Conservation (phyloP, 345 rosid genomes). For the Excoecaria cochinchinensis region DNA sequence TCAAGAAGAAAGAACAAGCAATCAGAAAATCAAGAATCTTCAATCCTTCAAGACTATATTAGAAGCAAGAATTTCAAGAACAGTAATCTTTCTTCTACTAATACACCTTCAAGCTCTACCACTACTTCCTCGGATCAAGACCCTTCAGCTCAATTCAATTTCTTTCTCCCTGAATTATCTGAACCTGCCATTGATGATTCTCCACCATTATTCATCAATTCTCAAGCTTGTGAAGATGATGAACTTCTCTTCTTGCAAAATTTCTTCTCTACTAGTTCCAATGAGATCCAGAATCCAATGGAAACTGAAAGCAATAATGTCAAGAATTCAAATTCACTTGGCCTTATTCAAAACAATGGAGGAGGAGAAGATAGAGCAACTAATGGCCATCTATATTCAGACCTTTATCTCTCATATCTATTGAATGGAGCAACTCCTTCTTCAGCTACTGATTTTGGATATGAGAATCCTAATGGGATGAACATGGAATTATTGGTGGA, state of each 20-base stretch:
- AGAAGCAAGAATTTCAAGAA: slow-evolving; percentile 43
- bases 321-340: too few species aligned
- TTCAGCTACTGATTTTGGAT: slow-evolving; percentile 22
- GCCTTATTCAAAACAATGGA: background rate
- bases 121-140: slow-evolving; percentile 33
- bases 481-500: slow-evolving; percentile 21
- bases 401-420: slow-evolving; percentile 55
- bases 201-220: slow-evolving; percentile 23
- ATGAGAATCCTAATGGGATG: slow-evolving; percentile 7
- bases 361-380: slow-evolving; percentile 19
- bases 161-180: slow-evolving; percentile 41
- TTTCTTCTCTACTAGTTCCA: slow-evolving; percentile 39
- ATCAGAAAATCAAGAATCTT: slow-evolving; percentile 37
- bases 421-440: slow-evolving; percentile 45
- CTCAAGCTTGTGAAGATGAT: slow-evolving; percentile 47
- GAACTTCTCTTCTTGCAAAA: slow-evolving; percentile 68
- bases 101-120: slow-evolving; percentile 33
- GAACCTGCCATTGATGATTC: slow-evolving; percentile 30
- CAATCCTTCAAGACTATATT: slow-evolving; percentile 81
- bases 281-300: slow-evolving; percentile 15
- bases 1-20: slow-evolving; percentile 63
- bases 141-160: slow-evolving; percentile 25
- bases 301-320: background rate
- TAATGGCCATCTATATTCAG: slow-evolving; percentile 47
- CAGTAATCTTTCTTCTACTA: slow-evolving; percentile 12